phyloP scores from a whole-genome alignment of 192 early-diverging fungal genomes.

The Gryganskiella cystojenkinii region DNA sequence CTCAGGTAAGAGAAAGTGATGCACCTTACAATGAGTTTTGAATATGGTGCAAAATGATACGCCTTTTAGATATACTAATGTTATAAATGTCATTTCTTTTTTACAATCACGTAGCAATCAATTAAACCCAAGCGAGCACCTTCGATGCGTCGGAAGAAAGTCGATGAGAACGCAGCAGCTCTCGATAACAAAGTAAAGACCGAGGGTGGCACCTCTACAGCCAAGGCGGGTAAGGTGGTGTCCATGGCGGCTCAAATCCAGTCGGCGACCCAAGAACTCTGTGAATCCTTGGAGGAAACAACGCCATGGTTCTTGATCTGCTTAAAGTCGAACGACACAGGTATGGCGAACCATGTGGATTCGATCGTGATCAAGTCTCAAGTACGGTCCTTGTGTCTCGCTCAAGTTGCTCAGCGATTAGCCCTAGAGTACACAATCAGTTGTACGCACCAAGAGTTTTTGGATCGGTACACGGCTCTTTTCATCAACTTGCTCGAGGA shows the following conservation, averaged over 20 bases:
- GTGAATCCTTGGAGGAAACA: slow-evolving; percentile 78
- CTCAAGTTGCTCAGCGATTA: slow-evolving; percentile 73
- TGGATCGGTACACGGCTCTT: slow-evolving; percentile 74
- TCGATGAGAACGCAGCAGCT: slow-evolving; percentile 11
- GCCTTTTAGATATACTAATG: too few relatives aligned
- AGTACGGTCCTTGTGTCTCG: slow-evolving; percentile 74
- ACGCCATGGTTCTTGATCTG: slow-evolving; percentile 86
- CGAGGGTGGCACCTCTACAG: background rate
- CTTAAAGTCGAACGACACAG: slow-evolving; percentile 75
- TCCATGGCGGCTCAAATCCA: slow-evolving; percentile 75
- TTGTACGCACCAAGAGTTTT: slow-evolving; percentile 82
- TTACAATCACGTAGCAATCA: slow-evolving; percentile 53
- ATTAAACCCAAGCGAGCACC: slow-evolving; percentile 76
- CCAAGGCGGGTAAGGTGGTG: slow-evolving; percentile 58
- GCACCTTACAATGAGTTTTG: background rate
- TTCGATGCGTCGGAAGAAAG: slow-evolving; percentile 67
- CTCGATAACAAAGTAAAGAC: slow-evolving; percentile 9
- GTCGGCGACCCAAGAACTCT: slow-evolving; percentile 73
- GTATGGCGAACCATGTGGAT: slow-evolving; percentile 73
- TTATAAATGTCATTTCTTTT: background rate
- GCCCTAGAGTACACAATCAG: slow-evolving; percentile 78
- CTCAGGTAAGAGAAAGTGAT: slow-evolving; percentile 57
- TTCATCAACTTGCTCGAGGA: slow-evolving; percentile 39
- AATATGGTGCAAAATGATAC: too few relatives aligned
- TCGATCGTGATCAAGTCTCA: slow-evolving; percentile 75